Evolutionary conservation across 2,329 filamentous ascomycete species (phyloP), one percentile per base, ranked within the genome.

Genomic region (Chlorencoelia australis): DNA sequence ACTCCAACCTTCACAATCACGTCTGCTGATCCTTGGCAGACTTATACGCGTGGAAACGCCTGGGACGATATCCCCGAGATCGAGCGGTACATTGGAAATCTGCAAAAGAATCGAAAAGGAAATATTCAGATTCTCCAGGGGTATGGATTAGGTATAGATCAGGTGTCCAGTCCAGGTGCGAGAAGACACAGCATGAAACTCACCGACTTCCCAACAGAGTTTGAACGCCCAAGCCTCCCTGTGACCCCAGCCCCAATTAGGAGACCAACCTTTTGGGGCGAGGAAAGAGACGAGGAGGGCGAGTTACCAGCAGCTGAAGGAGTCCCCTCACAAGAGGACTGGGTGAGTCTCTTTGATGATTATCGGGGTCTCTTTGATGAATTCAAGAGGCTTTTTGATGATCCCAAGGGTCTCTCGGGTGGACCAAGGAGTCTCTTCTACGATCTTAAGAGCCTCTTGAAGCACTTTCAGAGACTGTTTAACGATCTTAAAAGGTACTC

Each of bases 31-130:
- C 71, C 77, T 14, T 94, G 84, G 83, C 71, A 75, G 44, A 69
- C 69, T 30, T 94, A 82, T 27, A 67, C 75, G n/a, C 72, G 77
- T 30, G 74, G 68, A 33, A 98, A 96, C 59, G 88, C 86, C 11
- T 98, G 91, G 91, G 91, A 98, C 52, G 83, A 85, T 35, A 73
- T 93, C 35, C 83, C 84, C 9, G 82, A 85, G 47, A 98, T 98
- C 50, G 79, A 85, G 52, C 73, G 75, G 45, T 98, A 95, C 56
- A 83, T 96, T 37, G 82, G 84, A 45, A 71, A 75, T 35, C 66
- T 94, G 38, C 77, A 82, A 50, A 76, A 79, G 56, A 69, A 74
- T 53, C 70, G 68, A 39, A 68, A 66, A 41, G 67, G 51, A 15
- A 53, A 55, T 26, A 51, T 55, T 33, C 54, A 57, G 46, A 50